phyloP scores from a whole-genome alignment of 2,329 filamentous ascomycete genomes.

The Arthroderma sp. region DNA sequence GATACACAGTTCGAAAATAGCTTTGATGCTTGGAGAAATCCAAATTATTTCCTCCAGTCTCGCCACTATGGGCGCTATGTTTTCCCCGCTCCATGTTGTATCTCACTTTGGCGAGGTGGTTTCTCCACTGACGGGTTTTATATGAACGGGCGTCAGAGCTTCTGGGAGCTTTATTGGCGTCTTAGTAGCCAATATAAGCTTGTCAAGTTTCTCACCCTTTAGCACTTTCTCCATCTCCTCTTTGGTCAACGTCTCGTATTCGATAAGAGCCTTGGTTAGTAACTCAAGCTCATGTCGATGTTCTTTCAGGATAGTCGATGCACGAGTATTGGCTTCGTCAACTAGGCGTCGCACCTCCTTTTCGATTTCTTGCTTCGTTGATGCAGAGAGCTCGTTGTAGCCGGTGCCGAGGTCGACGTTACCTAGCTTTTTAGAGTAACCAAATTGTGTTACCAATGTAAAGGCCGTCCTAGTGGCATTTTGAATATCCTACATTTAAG shows the following conservation, averaged over 20 bases:
- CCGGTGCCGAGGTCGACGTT: slow-evolving; percentile 78
- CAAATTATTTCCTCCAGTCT: not conserved
- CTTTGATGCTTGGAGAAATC: not conserved
- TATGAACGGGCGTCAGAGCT: slow-evolving; percentile 21
- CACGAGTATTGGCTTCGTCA: slow-evolving; percentile 67
- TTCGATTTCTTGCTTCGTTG: slow-evolving; percentile 80
- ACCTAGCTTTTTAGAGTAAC: slow-evolving; percentile 78
- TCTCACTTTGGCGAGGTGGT: slow-evolving; percentile 18
- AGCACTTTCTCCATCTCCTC: slow-evolving; percentile 86
- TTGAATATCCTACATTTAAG: slow-evolving; percentile 59
- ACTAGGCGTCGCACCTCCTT: slow-evolving; percentile 74
- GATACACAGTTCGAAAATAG: not conserved
- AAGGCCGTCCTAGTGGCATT: slow-evolving; percentile 72
- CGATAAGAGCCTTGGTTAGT: slow-evolving; percentile 74
- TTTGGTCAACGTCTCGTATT: slow-evolving; percentile 86
- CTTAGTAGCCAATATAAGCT: slow-evolving; percentile 42
- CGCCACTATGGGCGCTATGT: not conserved
- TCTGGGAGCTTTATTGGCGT: slow-evolving; percentile 58
- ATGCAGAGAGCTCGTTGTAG: slow-evolving; percentile 69
- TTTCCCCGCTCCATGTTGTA: not conserved
- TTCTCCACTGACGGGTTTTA: slow-evolving; percentile 15
- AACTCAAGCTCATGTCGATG: slow-evolving; percentile 77
- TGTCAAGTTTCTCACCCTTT: slow-evolving; percentile 67
- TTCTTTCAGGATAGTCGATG: slow-evolving; percentile 55
- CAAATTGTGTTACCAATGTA: slow-evolving; percentile 74